These are phyloP conservation scores for Blastocystis sp. DNA, from an alignment of 352 stramenopile genomes.

Conservation along the genomic window DNA sequence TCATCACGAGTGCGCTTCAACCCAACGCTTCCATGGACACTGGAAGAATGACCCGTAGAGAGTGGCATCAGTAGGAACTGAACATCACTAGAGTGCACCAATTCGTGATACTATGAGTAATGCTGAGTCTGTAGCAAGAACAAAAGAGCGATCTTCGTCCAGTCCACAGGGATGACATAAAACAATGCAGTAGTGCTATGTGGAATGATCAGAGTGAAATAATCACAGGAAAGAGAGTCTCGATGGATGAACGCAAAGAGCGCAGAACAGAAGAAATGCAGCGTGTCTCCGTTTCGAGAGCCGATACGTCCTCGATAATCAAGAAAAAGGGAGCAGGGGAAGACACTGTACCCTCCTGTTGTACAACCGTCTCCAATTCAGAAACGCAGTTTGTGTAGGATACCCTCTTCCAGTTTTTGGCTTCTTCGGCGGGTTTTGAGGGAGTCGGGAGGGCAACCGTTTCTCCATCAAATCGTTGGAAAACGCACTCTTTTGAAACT, in stretches of 20 bases:
- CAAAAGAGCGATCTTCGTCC: background rate
- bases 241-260: background rate
- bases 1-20: background rate
- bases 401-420: background rate
- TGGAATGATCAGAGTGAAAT: background rate
- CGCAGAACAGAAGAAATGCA: background rate
- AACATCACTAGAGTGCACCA: slow-evolving; percentile 37
- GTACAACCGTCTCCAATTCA: background rate
- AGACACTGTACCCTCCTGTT: background rate
- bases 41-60: slow-evolving; percentile 11
- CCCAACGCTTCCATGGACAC: slow-evolving; percentile 16
- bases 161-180: slow-evolving; percentile 52
- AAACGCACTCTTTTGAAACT: background rate
- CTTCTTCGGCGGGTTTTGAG: background rate
- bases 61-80: slow-evolving; percentile 53
- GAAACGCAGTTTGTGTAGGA: background rate
- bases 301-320: slow-evolving; percentile 20
- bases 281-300: background rate
- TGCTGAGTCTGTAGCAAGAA: background rate
- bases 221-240: slow-evolving; percentile 37
- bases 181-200: slow-evolving; percentile 16
- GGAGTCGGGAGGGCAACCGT: background rate
- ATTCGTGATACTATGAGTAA: slow-evolving; percentile 36
- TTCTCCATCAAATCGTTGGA: background rate
- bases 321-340: background rate